Evolutionary conservation across 306 rosid species (phyloP), one percentile per base, ranked within the genome.

Genomic region (Vigna hirtella): DNA sequence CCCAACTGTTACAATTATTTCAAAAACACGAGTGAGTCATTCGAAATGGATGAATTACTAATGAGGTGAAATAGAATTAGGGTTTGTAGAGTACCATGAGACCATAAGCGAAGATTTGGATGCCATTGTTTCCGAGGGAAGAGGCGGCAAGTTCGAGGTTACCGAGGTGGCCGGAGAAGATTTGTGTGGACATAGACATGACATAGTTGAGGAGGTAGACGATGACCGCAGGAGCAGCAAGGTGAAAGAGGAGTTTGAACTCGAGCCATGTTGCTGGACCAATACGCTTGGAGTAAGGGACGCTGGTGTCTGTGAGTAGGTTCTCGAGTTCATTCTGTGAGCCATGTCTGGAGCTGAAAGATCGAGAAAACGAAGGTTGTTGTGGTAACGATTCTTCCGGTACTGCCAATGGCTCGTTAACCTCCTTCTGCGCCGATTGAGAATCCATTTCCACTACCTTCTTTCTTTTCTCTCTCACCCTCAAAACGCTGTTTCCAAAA

Each of bases 101-200:
- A 47, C 93, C 96, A 64, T 91, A 89, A 56, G 96, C 89, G 13
- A 91, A 91, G 63, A 89, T 26, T 89, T 89, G 96, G 76, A 91
- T 88, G 34, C 96, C 96, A 28, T 51, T 87, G 87, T 89, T 91
- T 52, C 93, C 96, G 4, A 91, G 96, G 10, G 96, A 91, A 66
- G 96, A 82, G 1, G 93, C 96, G 34, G 96, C 96, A 11, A 89
- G 93, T 45, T 91, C 93, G 0, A 91, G 86, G 51, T 83, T 89
- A 14, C 96, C 96, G 12, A 91, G 91, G 82, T 87, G 96, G 45
- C 93, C 93, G 3, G 87, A 79, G 73, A 89, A 76, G 65, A 91
- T 87, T 75, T 87, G 93, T 6, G 96, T 81, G 63, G 93, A 86
- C 93, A 91, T 89, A 11, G 93, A 87, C 91, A 89, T 87, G 10